A percentile compares a stretch with the other conserved stretches of the same genome.
These are phyloP conservation scores for Sinapis alba DNA, from an alignment of 441 rosid genomes.

Conservation along the genomic window DNA sequence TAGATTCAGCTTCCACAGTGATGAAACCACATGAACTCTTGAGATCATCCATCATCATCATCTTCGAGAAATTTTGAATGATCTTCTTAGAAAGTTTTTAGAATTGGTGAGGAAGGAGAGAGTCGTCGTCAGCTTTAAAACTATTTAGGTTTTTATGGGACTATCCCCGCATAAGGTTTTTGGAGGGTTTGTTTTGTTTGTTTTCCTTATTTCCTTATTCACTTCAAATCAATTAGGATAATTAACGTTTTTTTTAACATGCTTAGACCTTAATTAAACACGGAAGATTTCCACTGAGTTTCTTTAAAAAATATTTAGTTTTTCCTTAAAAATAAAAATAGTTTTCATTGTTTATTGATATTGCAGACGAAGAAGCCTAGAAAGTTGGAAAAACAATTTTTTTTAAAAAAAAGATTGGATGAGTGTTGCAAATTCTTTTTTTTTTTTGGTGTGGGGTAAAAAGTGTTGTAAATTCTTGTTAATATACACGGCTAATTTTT, in stretches of 20 bases:
- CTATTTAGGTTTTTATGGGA: neutral
- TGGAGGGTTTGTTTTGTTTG: neutral
- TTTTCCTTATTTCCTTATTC: neutral
- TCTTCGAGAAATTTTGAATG: neutral
- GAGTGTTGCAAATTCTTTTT: no score
- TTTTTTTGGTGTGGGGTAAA: no score
- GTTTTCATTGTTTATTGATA: no score
- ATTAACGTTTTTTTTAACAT: neutral
- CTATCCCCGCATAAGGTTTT: neutral
- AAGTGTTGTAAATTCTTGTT: no score
- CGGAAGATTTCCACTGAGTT: no score
- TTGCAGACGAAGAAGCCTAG: no score
- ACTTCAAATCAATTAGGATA: neutral
- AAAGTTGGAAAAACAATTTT: no score
- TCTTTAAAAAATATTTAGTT: no score
- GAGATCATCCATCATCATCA: neutral
- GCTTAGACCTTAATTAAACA: neutral
- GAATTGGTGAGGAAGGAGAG: neutral
- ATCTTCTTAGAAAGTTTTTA: no score
- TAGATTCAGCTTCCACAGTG: conserved; percentile 3
- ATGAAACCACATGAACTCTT: neutral
- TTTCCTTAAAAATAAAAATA: no score
- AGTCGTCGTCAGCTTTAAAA: neutral
- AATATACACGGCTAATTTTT: no score
- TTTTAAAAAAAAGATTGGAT: no score